Percentiles rank a stretch among this genome's conserved stretches.
Conservation (phyloP, 495 filamentous ascomycete genomes). For the Clohesyomyces aquaticus region DNA sequence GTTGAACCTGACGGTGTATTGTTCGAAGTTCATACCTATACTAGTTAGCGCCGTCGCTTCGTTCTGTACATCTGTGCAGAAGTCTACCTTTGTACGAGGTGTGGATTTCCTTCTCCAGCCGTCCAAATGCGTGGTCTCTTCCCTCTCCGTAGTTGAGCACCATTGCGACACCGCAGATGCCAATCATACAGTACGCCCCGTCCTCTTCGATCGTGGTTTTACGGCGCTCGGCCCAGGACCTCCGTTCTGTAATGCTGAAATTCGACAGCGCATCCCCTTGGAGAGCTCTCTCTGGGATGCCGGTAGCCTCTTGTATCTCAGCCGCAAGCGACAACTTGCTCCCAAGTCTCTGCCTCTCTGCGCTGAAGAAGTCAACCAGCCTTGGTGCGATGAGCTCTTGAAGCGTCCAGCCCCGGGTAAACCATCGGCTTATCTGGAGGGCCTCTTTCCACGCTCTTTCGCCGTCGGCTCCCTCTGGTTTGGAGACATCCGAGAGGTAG, state of each 20-base stretch:
- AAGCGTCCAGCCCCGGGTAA: neutral
- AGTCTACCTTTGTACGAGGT: neutral
- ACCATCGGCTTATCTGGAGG: neutral
- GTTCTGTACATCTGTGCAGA: slow-evolving; percentile 1
- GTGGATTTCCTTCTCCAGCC: neutral
- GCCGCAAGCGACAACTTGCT: neutral
- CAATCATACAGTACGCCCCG: neutral
- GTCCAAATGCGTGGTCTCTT: neutral
- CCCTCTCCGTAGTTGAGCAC: neutral
- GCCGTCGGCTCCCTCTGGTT: neutral
- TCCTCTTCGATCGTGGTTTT: neutral
- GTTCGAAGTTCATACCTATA: neutral
- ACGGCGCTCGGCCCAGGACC: neutral
- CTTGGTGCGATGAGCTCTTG: neutral
- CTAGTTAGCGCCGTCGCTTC: neutral
- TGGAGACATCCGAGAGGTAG: neutral
- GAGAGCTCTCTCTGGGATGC: neutral
- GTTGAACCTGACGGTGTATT: neutral
- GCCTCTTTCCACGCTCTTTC: neutral
- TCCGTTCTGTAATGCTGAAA: neutral
- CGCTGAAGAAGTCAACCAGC: neutral
- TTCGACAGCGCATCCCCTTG: neutral
- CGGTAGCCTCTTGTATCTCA: neutral
- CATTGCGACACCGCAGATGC: neutral
- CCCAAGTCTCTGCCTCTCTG: neutral